Base-by-base conservation (phyloP, 306 rosid genomes). In the Prosopis cineraria region DNA sequence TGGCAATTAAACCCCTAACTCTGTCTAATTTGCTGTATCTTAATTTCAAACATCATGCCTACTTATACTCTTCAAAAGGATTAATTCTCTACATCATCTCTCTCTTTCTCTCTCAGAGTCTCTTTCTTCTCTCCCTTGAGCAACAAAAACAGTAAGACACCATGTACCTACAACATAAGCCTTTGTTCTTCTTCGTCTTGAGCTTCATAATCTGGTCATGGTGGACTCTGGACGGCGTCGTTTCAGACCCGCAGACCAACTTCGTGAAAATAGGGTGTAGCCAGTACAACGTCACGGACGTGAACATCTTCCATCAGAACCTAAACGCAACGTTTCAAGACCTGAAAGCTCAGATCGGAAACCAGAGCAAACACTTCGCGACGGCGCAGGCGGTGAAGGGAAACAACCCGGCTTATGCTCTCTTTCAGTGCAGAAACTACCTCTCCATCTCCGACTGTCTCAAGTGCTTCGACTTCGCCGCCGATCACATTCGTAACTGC, bases 351-450 rank as follows among this genome's bases (percentile, higher is more conserved):
- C 64, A 85, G n/a, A 66, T 91, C 22, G 41, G 65, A n/a, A 82
- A 86, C 47, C 34, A 64, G 25, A 72, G 70, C 78, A 80, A 66
- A 33, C 78, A 50, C 64, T 91, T 91, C 58, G 93, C 87, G 0
- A 85, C 90, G 0, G 78, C 88, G 17, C 81, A 82, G 22, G 27
- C 72, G 25, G 78, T 77, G 0, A 68, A 1, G n/a, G 91, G 90
- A 3, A 82, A 79, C 7, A 64, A 37, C 3, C 13, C 71, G 0
- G 78, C 70, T 2, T 90, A 82, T 53, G 73, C 87, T 27, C 29
- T 88, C 86, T 79, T 83, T 60, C 96, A 88, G 63, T 90, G 93
- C 45, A 79, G 96, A 63, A 76, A 87, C 74, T 88, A 88, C 36
- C 91, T 88, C 53, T 84, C 96, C 34, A 12, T 10, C 0, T 74